These are phyloP conservation scores for Plasmopara muralis DNA, from an alignment of 352 stramenopile genomes.

Conservation along the genomic window DNA sequence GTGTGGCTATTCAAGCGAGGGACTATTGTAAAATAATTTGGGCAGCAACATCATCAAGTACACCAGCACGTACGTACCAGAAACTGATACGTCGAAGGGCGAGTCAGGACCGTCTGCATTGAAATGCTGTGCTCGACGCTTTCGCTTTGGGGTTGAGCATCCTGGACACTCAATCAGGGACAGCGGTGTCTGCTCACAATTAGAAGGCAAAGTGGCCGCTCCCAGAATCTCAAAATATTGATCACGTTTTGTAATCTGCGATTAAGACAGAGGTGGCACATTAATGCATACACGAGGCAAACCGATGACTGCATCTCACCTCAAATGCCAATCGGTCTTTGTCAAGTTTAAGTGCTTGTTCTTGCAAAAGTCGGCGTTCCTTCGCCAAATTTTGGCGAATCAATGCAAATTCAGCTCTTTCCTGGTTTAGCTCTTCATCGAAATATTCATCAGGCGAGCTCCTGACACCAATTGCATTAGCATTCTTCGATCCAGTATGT, in stretches of 20 bases:
- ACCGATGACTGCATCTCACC: slow-evolving; percentile 17
- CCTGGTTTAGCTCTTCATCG: slow-evolving; percentile 30
- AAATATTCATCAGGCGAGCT: slow-evolving; percentile 19
- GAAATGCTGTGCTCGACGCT: slow-evolving; percentile 13
- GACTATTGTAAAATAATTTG: background rate
- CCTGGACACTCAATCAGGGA: slow-evolving; percentile 6
- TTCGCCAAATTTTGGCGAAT: slow-evolving; percentile 35
- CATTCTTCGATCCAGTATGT: slow-evolving; percentile 7
- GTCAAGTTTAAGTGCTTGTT: slow-evolving; percentile 50
- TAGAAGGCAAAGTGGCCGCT: background rate
- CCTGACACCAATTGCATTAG: slow-evolving; percentile 2
- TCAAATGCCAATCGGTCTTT: slow-evolving; percentile 58
- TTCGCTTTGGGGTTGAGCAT: slow-evolving; percentile 14
- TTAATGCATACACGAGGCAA: background rate
- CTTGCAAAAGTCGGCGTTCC: slow-evolving; percentile 37
- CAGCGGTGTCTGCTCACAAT: slow-evolving; percentile 5
- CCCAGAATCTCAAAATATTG: slow-evolving; percentile 17
- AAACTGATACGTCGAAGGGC: slow-evolving; percentile 34
- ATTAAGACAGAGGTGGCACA: background rate
- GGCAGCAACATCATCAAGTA: background rate
- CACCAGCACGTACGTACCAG: slow-evolving; percentile 24
- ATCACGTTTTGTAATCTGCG: slow-evolving; percentile 38
- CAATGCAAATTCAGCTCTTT: slow-evolving; percentile 29
- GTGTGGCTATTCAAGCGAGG: slow-evolving; percentile 20
- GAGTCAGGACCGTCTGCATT: slow-evolving; percentile 15